Base-by-base conservation (phyloP, 176 grass and related monocot species). In the Pontederia paniculata region DNA sequence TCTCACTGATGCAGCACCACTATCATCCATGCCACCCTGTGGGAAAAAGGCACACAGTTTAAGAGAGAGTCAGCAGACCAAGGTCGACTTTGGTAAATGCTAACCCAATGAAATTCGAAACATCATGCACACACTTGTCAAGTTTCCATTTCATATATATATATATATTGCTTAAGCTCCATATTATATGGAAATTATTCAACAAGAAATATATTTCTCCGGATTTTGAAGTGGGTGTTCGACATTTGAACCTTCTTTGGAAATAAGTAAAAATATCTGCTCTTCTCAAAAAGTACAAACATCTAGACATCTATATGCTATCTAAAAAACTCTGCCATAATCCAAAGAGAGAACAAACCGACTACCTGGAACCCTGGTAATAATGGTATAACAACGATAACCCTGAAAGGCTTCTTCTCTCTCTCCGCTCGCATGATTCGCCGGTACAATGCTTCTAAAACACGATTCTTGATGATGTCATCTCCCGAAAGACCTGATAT, bases 1-100 rank as follows among this genome's bases (percentile, higher is more conserved):
- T 72, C 91, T 81, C 48, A 97, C 86, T 46, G 91, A 97, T 78
- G 91, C 91, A 54, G 91, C 91, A 59, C 91, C 86, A 42, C 79
- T 80, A 55, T 97, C 91, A 84, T 97, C 91, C 66, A 97, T 90
- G 72, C 91, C 91, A 74, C 91, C 91, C 86, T 96, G 60, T 60
- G n/a, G n/a, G 7, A 69, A 16, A 31, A 66, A 52, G 49, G 49
- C 19, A 4, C 28, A 42, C 28, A 41, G 17, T 42, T 46, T 16
- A 66, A 66, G 0, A 53, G n/a, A 45, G 14, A 42, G 9, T 12
- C 41, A 52, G 31, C 41, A 20, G 5, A 37, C 28, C 28, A 37
- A 37, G 28, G 28, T 37, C 7, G 28, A 37, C 28, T 37, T 37
- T 37, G n/a, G 28, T 37, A 37, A 37, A 37, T 37, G 28, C 28